Evolutionary conservation across 192 early-diverging fungal genomes (phyloP).

Genomic region (Coemansia reversa): DNA sequence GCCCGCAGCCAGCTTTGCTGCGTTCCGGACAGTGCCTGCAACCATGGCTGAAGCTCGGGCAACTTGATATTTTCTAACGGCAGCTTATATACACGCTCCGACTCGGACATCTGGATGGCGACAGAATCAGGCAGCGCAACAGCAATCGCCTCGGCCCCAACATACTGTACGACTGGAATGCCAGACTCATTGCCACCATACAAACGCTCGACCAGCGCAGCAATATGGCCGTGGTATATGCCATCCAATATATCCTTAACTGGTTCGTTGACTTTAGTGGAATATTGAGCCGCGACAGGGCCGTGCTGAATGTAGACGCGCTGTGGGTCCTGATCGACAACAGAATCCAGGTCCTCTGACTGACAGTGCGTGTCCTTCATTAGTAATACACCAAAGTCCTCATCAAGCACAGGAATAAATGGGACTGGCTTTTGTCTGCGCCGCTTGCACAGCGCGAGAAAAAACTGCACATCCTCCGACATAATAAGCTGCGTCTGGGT

Average conservation of each 20-base stretch:
- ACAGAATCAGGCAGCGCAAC: not conserved
- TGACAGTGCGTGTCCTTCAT: slow-evolving; percentile 92
- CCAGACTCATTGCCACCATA: slow-evolving; percentile 59
- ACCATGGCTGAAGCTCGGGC: slow-evolving; percentile 55
- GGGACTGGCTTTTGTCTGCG: slow-evolving; percentile 83
- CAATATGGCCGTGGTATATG: slow-evolving; percentile 77
- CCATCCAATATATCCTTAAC: slow-evolving; percentile 79
- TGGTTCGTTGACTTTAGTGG: slow-evolving; percentile 70
- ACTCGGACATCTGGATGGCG: not conserved
- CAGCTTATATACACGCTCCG: slow-evolving; percentile 11
- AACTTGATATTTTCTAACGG: not conserved
- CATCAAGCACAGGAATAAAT: slow-evolving; percentile 85
- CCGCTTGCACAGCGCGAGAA: slow-evolving; percentile 32
- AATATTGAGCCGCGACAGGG: slow-evolving; percentile 72
- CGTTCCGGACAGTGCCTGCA: slow-evolving; percentile 69
- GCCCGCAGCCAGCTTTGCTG: slow-evolving; percentile 80
- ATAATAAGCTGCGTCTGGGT: slow-evolving; percentile 10
- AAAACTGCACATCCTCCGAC: slow-evolving; percentile 12
- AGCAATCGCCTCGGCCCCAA: slow-evolving; percentile 33
- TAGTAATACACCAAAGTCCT: slow-evolving; percentile 88
- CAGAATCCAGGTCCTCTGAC: slow-evolving; percentile 81
- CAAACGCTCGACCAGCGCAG: slow-evolving; percentile 65
- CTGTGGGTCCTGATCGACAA: slow-evolving; percentile 81
- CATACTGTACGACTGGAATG: slow-evolving; percentile 80
- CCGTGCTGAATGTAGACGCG: slow-evolving; percentile 85